Evolutionary conservation across 108 stramenopile species (phyloP).

Genomic region (Cyclotella baltica): DNA sequence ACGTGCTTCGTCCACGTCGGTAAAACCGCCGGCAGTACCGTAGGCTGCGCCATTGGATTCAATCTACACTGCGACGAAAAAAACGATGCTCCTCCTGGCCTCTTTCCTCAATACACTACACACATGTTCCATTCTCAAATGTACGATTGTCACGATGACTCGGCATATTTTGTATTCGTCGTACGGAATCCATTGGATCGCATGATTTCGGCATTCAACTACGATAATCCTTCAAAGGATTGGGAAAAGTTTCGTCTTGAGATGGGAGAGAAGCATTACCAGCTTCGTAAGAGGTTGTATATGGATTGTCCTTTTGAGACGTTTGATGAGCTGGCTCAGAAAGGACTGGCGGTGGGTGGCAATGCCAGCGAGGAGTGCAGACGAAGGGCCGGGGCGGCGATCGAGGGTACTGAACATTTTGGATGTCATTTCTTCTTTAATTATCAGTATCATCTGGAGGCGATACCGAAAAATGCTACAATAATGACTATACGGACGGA

Average conservation of each 20-base stretch:
- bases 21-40: conserved; percentile 38
- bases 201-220: conserved; percentile 32
- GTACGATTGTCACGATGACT: conserved; percentile 42
- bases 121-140: conserved; percentile 35
- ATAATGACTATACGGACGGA: conserved; percentile 38
- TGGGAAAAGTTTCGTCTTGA: conserved; percentile 14
- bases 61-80: conserved; percentile 22
- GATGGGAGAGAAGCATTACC: conserved; percentile 21
- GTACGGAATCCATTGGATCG: conserved; percentile 46
- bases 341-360: conserved; percentile 18
- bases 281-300: conserved; percentile 24
- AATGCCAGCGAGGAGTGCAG: conserved; percentile 25
- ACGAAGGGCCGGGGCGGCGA: conserved; percentile 15
- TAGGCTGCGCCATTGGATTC: conserved; percentile 35
- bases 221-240: conserved; percentile 35
- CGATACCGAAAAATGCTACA: conserved; percentile 25
- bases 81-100: conserved; percentile 6
- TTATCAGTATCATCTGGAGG: conserved; percentile 47
- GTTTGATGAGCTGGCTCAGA: conserved; percentile 15
- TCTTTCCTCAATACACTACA: conserved; percentile 20
- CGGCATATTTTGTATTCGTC: conserved; percentile 32
- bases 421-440: conserved; percentile 41
- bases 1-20: conserved; percentile 24
- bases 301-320: conserved; percentile 26
- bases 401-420: conserved; percentile 33